Evolutionary conservation across 768 basidiomycete species (phyloP), one percentile per base, ranked within the genome.

Genomic region (Collybia sordida): DNA sequence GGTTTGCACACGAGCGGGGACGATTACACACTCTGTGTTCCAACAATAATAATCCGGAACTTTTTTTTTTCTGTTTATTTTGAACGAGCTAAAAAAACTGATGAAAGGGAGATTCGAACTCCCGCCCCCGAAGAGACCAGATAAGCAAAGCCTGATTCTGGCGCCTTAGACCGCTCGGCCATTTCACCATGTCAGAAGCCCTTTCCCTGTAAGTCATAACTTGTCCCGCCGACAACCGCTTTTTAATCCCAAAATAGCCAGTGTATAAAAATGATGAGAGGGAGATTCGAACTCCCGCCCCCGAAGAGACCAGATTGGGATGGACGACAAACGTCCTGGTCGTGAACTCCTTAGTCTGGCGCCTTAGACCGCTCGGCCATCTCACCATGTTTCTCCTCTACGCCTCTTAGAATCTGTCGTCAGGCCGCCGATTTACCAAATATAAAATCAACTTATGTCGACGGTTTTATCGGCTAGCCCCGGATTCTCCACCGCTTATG

Each of bases 281-380:
- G 37, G 46, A 47, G 46, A 40, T 47, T 47, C 27, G 46, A 47
- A 47, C 46, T 47, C 45, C 45, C 37, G 45, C 35, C 45, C 23
- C 45, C 46, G 46, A 47, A 47, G 46, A 47, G 46, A 47, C 46
- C 38, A 47, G 37, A 47, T 47, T n/a, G 17, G 6, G 31, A 35
- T 45, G 36, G 34, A 12, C 46, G 24, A 8, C 21, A 15, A 40
- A 19, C 22, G 39, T 40, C 39, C 39, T 40, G 39, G 39, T 31
- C 42, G 8, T 31, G 31, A 31, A 12, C 31, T 70, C 78, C 78
- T 79, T 79, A 78, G 80, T 82, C 80, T 82, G 80, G 79, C 81
- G 81, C 81, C 81, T 83, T 82, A 78, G 81, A 82, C 81, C 81
- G 79, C 81, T 83, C 81, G 81, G 81, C 81, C 81, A 83, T 82